Evolutionary conservation across 345 rosid genomes (phyloP), one percentile per base, ranked within the genome.

Genomic region (Populus euphratica): DNA sequence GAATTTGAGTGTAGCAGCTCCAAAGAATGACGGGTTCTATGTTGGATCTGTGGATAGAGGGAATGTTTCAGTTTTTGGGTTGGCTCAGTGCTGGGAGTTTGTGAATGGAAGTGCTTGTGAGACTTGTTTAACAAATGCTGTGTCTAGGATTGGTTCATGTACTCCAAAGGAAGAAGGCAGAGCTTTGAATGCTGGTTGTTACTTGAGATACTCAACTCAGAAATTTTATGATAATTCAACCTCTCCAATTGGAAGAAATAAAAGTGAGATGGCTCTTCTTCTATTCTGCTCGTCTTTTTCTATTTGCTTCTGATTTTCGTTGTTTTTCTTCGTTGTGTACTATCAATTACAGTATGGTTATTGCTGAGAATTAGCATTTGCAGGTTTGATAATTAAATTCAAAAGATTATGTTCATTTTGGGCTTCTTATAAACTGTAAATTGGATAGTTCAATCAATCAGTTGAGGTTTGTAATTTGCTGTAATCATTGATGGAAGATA

Each of bases 11-110:
- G 81, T 50, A 10, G 73, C 77, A 72, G 94, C 94, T 29, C 82
- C 81, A 12, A 82, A 62, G 56, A 90, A 87, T 56, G 88, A 75
- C 72, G 91, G 95, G 25, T 93, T 91, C 81, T 86, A 62, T 21
- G 96, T 87, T 16, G 98, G 94, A 5, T 88, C 81, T 27, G 88
- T 87, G 81, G 71, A 73, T 62, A 82, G 76, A 69, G 85, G 81
- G 79, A 89, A 91, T 84, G 86, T 79, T 56, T 81, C 91, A 56
- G 96, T 89, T 87, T 92, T 88, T 78, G 99, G 94, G 52, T 78
- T 95, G 81, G 99, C 93, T 75, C 99, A 95, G 83, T 95, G 98
- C 76, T 92, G 97, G 97, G 86, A 91, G 78, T 62, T 84, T 10
- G 82, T 92, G 14, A 88, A 77, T 74, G 62, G 75, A 1, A 89